Base-by-base conservation (phyloP, 768 basidiomycete genomes). In the Amanita pseudoporphyria region DNA sequence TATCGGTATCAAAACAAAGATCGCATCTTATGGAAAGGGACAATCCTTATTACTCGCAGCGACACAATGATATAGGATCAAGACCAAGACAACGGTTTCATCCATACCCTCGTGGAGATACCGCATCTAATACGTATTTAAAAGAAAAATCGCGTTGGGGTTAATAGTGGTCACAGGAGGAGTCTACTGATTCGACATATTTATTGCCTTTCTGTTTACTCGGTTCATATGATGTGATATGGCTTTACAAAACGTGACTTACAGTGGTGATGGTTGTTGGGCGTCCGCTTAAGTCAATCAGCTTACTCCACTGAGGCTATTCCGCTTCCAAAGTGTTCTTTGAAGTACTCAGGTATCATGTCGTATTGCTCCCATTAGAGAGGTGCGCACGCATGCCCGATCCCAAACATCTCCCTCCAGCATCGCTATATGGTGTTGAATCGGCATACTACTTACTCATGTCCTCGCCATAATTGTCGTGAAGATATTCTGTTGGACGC, bases 381-480 rank as follows among this genome's bases (percentile, higher is more conserved):
- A 0, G 96, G 96, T 3, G 98, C 78, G 54, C 88, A 91, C 66
- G 98, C 96, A 56, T 98, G 92, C 82, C 76, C 97, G 95, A 53
- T 98, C 95, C 95, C 95, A 99, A 19, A 94, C 86, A 59, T 99
- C 95, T 24, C 81, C 87, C 64, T 98, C 95, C 3, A 99, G 72
- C 74, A 84, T 88, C 38, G 81, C 82, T 41, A 98, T 65, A 63
- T 93, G 84, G 62, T 99, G 96, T 56, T 97, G 89, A 13, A 96
- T 86, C 4, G 96, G 96, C 5, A 97, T 90, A 55, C 98, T 98
- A n/a, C n/a, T n/a, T n/a, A n/a, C n/a, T n/a, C n/a, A n/a, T n/a
- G n/a, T n/a, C n/a, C n/a, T n/a, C n/a, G n/a, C n/a, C n/a, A n/a
- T n/a, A n/a, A n/a, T n/a, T n/a, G n/a, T n/a, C n/a, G n/a, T n/a